Base-by-base conservation (phyloP, 805 yeast species). In the Teunomyces cretensis region DNA sequence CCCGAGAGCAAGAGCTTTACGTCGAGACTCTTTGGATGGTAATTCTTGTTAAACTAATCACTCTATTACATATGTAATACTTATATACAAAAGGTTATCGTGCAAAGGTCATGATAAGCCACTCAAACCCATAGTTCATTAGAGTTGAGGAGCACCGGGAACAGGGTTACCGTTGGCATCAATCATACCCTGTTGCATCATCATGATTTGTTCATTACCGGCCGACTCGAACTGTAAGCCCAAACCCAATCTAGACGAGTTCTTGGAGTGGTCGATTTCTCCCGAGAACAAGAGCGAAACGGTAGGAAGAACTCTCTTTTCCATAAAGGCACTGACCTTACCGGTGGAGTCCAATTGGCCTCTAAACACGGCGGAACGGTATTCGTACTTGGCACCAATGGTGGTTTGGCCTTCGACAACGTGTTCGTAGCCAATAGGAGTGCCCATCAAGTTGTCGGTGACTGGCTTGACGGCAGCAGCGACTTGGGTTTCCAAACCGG, bases 141-240 rank as follows among this genome's bases (percentile, higher is more conserved):
- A 74, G 56, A 74, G 60, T 68, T 74, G 81, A 52, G 87, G 87
- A 49, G 87, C 88, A 60, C 88, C 88, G 59, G 86, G 89, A 54
- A 86, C 78, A 60, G 94, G 92, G 76, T 86, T 86, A 62, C 94
- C 95, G 61, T 86, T 83, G 55, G 83, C 86, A 64, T 86, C 95
- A 53, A 83, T 68, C 69, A 86, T 74, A 60, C 92, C 92, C 70
- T 86, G 90, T 74, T 86, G 95, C 89, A 86, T 83, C 84, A 87
- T 79, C 78, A 88, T 83, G 57, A 89, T 80, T 74, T 88, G 94
- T 74, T 91, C 96, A 61, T 87, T 83, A 64, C 97, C 97, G 46
- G 94, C 92, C 54, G 94, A 84, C 77, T 94, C 98, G 55, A 94
- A 84, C 76, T 92, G 97, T 59, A 94, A 77, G 68, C 97, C 98